phyloP scores from a whole-genome alignment of 768 basidiomycete species.

The Tricholoma furcatifolium region DNA sequence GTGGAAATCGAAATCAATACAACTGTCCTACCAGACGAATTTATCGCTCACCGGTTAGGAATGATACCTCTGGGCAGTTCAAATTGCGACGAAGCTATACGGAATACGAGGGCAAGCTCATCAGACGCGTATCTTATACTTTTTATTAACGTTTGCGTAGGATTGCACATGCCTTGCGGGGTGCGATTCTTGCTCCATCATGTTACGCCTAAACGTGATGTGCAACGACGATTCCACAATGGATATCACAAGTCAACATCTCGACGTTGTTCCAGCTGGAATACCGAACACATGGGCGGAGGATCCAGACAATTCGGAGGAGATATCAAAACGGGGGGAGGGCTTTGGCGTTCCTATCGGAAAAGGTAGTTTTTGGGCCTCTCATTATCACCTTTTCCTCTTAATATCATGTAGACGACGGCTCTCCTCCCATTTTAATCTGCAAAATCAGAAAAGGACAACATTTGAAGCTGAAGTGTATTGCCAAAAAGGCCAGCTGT shows the following conservation, averaged over 20 bases:
- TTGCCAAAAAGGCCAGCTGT: slow-evolving; percentile 89
- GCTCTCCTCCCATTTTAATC: slow-evolving; percentile 70
- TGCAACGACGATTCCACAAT: slow-evolving; percentile 75
- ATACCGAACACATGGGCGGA: slow-evolving; percentile 20
- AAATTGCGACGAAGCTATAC: slow-evolving; percentile 87
- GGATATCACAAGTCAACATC: slow-evolving; percentile 83
- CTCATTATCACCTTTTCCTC: neutral
- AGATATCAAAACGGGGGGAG: slow-evolving; percentile 69
- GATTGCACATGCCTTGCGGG: slow-evolving; percentile 88
- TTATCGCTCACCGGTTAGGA: slow-evolving; percentile 93
- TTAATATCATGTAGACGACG: slow-evolving; percentile 46
- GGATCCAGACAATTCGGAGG: slow-evolving; percentile 53
- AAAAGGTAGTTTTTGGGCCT: slow-evolving; percentile 49
- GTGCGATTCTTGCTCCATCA: slow-evolving; percentile 86
- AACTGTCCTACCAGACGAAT: slow-evolving; percentile 93
- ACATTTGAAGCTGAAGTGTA: slow-evolving; percentile 80
- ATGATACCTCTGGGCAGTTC: slow-evolving; percentile 88
- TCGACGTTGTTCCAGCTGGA: slow-evolving; percentile 57
- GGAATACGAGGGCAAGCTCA: slow-evolving; percentile 64
- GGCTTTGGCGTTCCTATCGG: slow-evolving; percentile 83
- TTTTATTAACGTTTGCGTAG: slow-evolving; percentile 37
- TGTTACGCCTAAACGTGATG: slow-evolving; percentile 71
- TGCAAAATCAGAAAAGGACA: slow-evolving; percentile 95
- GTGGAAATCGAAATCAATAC: slow-evolving; percentile 92
- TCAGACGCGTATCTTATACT: neutral